phyloP scores from a whole-genome alignment of 805 yeast genomes.

The Pichia exigua region DNA sequence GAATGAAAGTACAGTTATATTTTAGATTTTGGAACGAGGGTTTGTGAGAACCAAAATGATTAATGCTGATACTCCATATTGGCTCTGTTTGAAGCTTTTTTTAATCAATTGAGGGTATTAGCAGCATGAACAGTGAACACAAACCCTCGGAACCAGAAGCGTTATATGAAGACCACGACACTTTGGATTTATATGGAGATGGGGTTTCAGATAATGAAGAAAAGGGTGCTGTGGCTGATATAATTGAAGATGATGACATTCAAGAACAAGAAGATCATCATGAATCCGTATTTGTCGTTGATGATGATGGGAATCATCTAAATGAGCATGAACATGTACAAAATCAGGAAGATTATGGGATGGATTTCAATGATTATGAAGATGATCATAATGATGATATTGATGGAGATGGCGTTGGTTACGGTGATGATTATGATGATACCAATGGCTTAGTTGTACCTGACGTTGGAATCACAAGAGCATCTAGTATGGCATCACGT shows the following conservation, averaged over 20 bases:
- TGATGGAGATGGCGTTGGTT: neutral
- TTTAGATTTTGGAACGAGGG: neutral
- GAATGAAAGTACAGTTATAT: no score
- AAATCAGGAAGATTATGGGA: neutral
- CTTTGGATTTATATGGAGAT: neutral
- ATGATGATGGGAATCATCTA: slow-evolving; percentile 4
- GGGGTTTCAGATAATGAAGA: neutral
- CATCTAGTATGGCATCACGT: slow-evolving; percentile 12
- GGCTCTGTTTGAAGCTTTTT: neutral
- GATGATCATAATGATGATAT: slow-evolving; percentile 2
- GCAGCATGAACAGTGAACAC: neutral
- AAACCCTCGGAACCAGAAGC: neutral
- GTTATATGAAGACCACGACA: neutral
- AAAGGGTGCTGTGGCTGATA: neutral
- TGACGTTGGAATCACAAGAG: slow-evolving; percentile 10
- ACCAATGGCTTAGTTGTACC: slow-evolving; percentile 7
- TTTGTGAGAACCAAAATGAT: neutral
- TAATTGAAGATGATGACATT: neutral
- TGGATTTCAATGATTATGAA: neutral
- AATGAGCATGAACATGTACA: neutral
- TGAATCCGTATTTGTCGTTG: neutral
- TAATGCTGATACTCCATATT: no score
- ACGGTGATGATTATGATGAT: slow-evolving; percentile 3
- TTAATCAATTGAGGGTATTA: neutral
- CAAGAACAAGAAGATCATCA: slow-evolving; percentile 1